Evolutionary conservation across 2,329 filamentous ascomycete species (phyloP), one percentile per base, ranked within the genome.

Genomic region (Arthrobotrys pseudoclavata): DNA sequence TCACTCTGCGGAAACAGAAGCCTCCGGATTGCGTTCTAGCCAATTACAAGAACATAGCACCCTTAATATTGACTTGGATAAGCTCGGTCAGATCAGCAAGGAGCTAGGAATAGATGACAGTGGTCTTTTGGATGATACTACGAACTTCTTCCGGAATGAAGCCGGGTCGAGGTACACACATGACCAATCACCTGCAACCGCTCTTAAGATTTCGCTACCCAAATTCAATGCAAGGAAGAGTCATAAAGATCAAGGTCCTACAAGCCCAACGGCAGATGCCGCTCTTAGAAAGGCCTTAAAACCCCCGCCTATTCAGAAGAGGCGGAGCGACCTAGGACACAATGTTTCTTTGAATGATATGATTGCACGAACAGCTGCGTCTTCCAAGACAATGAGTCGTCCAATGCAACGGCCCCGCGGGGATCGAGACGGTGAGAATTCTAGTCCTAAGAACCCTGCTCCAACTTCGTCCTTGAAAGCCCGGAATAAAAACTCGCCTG

Each of bases 141-240:
- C 62, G 7, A 45, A 47, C 7, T 40, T 77, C 53, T 77, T 71
- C 37, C 45, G 24, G 22, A 71, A 68, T 50, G 61, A 60, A 4
- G 24, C 10, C 18, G 47, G 62, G 20, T 37, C 61, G 15, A 48
- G 34, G n/a, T 4, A 20, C 12, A 57, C 26, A 22, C 40, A 53
- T 22, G 50, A 40, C 13, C 52, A 68, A n/a, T 77, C 74, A 62
- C 74, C 74, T 13, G 61, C 74, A 37, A 77, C 74, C 10, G 15
- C 67, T n/a, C 74, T 77, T n/a, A 77, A 71, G 29, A 52, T 62
- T 18, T 77, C 74, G 2, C 52, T 77, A 12, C 74, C 74, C 18
- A 77, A 63, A 42, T 37, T 77, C 15, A 52, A 62, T 7, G 26
- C 52, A 6, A 53, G 40, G 24, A 70, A 50, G 42, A 48, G 15